Evolutionary conservation across 2,329 filamentous ascomycete species (phyloP), one percentile per base, ranked within the genome.

Genomic region (Emmonsia crescens): DNA sequence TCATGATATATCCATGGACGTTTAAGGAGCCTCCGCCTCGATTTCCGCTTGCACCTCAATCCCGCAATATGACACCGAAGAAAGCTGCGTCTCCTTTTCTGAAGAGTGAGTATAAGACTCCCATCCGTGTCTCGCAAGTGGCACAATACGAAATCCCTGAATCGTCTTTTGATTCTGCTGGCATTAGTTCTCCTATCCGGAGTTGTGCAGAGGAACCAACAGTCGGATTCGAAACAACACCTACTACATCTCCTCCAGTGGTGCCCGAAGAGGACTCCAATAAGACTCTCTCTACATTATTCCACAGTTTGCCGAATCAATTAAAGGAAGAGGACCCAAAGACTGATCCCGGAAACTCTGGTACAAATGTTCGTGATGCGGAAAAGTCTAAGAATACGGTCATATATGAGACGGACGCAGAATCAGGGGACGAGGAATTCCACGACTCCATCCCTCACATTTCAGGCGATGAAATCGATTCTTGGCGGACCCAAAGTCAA

Each of bases 361-460:
- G 52, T 27, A 42, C 56, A 57, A 27, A 1, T 31, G 10, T 24
- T 6, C n/a, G n/a, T 46, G 55, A 19, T 8, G 24, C 24, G 8
- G 9, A 44, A 57, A 57, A 44, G 14, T 29, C 27, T 16, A 57
- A 31, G 24, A 21, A 57, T 10, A 36, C 33, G 5, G 70, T 77
- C n/a, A 64, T 77, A 16, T 76, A 77, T 65, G 75, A 76, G 59
- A 77, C 75, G 2, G 75, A 77, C 64, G 74, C 69, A 1, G 75
- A 77, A n/a, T 68, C 71, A 14, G 72, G 76, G 16, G 69, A 70
- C 33, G 69, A 67, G 29, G 73, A 74, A 9, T 60, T 65, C 19
- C 65, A 71, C n/a, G 65, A 71, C 46, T 66, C 66, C 8, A 57
- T 60, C 19, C 61, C 67, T 3, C 61, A 65, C 54, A 54, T 49